Evolutionary conservation across 2,329 filamentous ascomycete genomes (phyloP).

Genomic region (Juglanconis sp.): DNA sequence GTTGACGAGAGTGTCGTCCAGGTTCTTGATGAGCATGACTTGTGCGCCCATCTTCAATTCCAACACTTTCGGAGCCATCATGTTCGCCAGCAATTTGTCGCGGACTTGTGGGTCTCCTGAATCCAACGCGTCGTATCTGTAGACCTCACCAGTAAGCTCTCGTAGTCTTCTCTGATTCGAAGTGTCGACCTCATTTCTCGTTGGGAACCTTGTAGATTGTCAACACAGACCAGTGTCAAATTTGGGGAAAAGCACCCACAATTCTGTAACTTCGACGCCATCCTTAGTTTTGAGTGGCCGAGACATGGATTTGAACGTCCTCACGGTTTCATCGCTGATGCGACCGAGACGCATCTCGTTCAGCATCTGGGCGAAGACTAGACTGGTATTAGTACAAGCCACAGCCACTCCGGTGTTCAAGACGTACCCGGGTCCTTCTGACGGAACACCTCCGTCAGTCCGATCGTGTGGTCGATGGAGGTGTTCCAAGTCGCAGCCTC

Average conservation of each 20-base stretch:
- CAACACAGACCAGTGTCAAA: not conserved
- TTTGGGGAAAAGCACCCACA: conserved; percentile 45
- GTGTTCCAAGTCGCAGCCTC: conserved; percentile 89
- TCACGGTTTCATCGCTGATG: conserved; percentile 72
- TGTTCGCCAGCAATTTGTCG: conserved; percentile 78
- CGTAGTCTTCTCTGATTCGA: conserved; percentile 76
- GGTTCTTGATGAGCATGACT: conserved; percentile 99
- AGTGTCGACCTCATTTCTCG: conserved; percentile 80
- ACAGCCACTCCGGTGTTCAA: conserved; percentile 24
- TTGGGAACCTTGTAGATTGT: conserved; percentile 65
- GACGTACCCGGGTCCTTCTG: conserved; percentile 73
- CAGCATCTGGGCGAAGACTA: conserved; percentile 87
- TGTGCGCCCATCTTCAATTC: conserved; percentile 88
- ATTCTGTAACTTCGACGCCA: conserved; percentile 76
- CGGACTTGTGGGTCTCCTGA: conserved; percentile 68
- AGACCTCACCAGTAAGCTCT: conserved; percentile 64
- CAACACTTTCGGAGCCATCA: conserved; percentile 84
- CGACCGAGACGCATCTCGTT: conserved; percentile 95
- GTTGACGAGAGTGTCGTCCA: conserved; percentile 91
- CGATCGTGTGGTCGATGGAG: conserved; percentile 91
- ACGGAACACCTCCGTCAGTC: conserved; percentile 91
- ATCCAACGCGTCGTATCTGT: conserved; percentile 72
- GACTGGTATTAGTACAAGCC: not conserved
- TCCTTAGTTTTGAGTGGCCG: conserved; percentile 72
- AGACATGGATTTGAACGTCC: conserved; percentile 70